These are phyloP conservation scores for Aureobasidium sp. DNA, from an alignment of 2,329 filamentous ascomycete genomes.

Conservation along the genomic window DNA sequence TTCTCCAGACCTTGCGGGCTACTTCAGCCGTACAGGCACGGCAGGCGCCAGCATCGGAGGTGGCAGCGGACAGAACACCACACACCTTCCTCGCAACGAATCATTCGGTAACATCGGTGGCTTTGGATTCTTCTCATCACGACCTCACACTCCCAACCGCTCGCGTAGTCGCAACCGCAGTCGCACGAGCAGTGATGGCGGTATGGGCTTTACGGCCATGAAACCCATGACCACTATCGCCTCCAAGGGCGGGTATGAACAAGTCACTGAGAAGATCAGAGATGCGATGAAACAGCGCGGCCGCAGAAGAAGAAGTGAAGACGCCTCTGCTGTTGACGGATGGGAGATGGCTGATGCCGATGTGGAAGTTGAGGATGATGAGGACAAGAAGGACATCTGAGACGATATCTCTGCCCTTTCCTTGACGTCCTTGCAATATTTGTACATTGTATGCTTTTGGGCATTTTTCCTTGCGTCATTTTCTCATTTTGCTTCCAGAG, in stretches of 20 bases:
- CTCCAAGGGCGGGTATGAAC: conserved; percentile 65
- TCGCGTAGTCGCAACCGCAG: conserved; percentile 64
- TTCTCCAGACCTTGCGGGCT: conserved; percentile 16
- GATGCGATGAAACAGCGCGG: conserved; percentile 78
- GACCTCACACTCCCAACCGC: conserved; percentile 72
- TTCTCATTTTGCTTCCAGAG: neutral
- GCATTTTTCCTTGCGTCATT: neutral
- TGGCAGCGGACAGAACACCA: conserved; percentile 35
- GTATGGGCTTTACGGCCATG: conserved; percentile 51
- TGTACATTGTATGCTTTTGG: neutral
- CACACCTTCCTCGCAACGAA: conserved; percentile 74
- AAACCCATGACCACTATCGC: conserved; percentile 63
- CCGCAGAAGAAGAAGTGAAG: conserved; percentile 48
- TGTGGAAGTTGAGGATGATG: conserved; percentile 19
- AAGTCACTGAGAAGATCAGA: conserved; percentile 76
- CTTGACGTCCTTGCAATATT: neutral
- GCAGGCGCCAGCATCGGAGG: conserved; percentile 28
- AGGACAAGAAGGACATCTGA: conserved; percentile 12
- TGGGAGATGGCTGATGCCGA: conserved; percentile 22
- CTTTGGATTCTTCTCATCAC: conserved; percentile 83
- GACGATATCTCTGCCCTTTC: too few species aligned
- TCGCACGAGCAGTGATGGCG: conserved; percentile 44
- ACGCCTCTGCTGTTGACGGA: conserved; percentile 20
- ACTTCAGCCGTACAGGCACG: conserved; percentile 16
- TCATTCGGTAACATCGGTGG: conserved; percentile 85